Evolutionary conservation across 2,329 filamentous ascomycete species (phyloP), one percentile per base, ranked within the genome.

Genomic region (Exophiala spinifera): DNA sequence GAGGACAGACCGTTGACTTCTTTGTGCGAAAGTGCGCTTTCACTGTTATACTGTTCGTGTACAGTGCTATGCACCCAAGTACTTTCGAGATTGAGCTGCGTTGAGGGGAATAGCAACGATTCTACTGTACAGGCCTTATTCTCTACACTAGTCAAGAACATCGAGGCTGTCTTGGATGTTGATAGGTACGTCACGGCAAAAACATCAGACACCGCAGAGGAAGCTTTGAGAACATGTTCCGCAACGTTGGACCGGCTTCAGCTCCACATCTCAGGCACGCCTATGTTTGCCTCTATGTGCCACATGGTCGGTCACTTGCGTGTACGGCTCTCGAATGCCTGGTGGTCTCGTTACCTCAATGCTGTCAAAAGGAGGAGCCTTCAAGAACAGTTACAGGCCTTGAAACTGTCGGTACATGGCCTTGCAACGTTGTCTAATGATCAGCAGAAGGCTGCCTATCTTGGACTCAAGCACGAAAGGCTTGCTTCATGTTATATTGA

Each of bases 311-410:
- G 34, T 23, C 54, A 60, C 21, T 33, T 60, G n/a, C 49, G 40
- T 25, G 42, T 65, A n/a, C 51, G 58, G 11, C 44, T 78, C 39
- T 77, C 76, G 0, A 76, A 77, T 54, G 57, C 74, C 3, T 76
- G 72, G 56, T 78, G 76, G 76, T 72, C 71, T 43, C 69, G 73
- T 8, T 77, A 76, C 51, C 63, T 74, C 19, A 71, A 74, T 51
- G 69, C 71, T 44, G 73, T 71, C 46, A 70, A 74, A 53, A 53
- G 64, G 33, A 67, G 68, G 53, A 58, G 63, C 2, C 62, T 66
- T 50, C 63, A 63, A 4, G 67, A 71, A 37, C 69, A 75, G n/a
- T 44, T 74, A 4, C 65, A 67, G 4, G 57, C 71, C 31, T 61
- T 76, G 49, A 70, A 72, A 44, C 68, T 72, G 34, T 76, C 74